Evolutionary conservation across 2,329 filamentous ascomycete species (phyloP), one percentile per base, ranked within the genome.

Genomic region (Domatiomyces globalis): DNA sequence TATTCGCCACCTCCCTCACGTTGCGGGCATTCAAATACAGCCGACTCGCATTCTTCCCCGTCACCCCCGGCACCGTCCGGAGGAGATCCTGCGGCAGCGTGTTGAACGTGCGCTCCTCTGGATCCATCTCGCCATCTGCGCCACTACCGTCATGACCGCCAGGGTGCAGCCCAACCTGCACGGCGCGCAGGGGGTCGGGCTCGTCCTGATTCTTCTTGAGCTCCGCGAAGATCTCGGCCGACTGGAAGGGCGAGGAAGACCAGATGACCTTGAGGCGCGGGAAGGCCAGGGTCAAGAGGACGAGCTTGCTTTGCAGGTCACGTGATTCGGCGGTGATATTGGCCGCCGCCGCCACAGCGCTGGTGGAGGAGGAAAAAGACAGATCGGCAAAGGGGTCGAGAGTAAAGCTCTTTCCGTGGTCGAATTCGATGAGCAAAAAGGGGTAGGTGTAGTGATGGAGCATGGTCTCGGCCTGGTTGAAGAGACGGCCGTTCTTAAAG

Each of bases 351-450:
- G 82, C 66, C 50, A 76, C 79, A 75, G 49, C 83, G 62, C 67
- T 85, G 33, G 33, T 15, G 33, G 33, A 15, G 12, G 33, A 39
- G 4, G 33, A 15, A 15, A 39, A 5, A 15, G 33, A 39, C 47
- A 83, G 82, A 61, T 87, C 65, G 19, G 67, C 67, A 54, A 72
- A 63, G 0, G 85, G 84, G 66, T 90, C 92, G 15, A 98, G 81
- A 0, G 89, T 96, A 67, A 98, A 98, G 3, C 87, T 90, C 67
- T 94, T 95, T 71, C 94, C 90, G 65, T 94, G 85, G 65, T 95
- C 89, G 66, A 98, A 98, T 67, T 98, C 92, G 63, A 98, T 96
- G 45, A 98, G 79, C 5, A 98, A 80, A 79, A 96, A 86, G 0
- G 88, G 84, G 58, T 70, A 81, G 63, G 84, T 84, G 77, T 98